A percentile compares a stretch with the other conserved stretches of the same genome.
phyloP scores from a whole-genome alignment of 2,329 filamentous ascomycete genomes.

The Thelonectria olida region DNA sequence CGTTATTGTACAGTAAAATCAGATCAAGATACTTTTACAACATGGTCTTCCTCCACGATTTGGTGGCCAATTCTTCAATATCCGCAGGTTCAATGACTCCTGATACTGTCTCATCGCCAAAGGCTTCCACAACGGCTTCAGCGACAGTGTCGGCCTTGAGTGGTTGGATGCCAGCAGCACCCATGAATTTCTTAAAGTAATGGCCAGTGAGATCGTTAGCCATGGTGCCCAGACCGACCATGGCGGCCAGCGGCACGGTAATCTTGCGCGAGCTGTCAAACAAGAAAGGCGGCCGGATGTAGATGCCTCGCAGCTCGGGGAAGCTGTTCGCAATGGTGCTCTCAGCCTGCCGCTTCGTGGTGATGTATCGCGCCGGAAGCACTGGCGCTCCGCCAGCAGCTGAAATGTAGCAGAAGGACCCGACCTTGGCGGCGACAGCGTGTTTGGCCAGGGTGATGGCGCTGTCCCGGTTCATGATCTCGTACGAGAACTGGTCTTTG shows the following conservation, averaged over 20 bases:
- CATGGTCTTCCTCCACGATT: constrained; percentile 92
- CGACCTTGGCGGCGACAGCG: constrained; percentile 69
- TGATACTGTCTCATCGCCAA: constrained; percentile 75
- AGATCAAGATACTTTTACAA: constrained; percentile 61
- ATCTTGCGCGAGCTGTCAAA: constrained; percentile 85
- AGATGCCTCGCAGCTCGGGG: constrained; percentile 79
- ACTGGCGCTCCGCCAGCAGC: constrained; percentile 87
- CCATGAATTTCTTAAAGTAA: constrained; percentile 79
- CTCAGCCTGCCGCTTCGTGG: constrained; percentile 92
- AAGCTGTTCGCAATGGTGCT: constrained; percentile 76
- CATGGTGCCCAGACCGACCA: constrained; percentile 76
- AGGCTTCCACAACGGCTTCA: constrained; percentile 87
- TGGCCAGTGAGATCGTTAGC: constrained; percentile 83
- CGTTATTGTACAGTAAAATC: constrained; percentile 23
- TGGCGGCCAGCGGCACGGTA: constrained; percentile 84
- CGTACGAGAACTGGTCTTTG: constrained; percentile 87
- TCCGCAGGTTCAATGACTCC: constrained; percentile 81
- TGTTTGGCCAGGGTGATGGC: constrained; percentile 86
- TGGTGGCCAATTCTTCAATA: constrained; percentile 83
- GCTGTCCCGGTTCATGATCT: constrained; percentile 94
- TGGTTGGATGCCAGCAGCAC: constrained; percentile 85
- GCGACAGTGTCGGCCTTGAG: constrained; percentile 88
- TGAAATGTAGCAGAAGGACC: constrained; percentile 86
- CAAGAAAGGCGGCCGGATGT: constrained; percentile 86
- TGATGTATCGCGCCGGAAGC: constrained; percentile 85